Evolutionary conservation across 164 flowering plant species (phyloP).

Genomic region (Nymphaea colorata): DNA sequence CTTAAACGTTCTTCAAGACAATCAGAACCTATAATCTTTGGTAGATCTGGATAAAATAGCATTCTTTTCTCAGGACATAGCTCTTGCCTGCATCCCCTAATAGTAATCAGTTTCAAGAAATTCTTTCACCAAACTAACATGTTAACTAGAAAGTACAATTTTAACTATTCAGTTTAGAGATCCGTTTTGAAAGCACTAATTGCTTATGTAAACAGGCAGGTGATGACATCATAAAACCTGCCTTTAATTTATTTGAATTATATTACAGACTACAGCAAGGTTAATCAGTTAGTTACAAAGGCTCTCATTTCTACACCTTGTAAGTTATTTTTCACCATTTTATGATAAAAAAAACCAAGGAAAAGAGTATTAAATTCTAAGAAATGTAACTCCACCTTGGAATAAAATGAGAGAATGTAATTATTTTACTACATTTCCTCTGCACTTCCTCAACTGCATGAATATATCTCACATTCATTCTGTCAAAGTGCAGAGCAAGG

Average conservation of each 20-base stretch:
- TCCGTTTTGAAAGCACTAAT: too few relatives aligned
- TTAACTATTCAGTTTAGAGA: too few relatives aligned
- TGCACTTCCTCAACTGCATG: slow-evolving; percentile 30
- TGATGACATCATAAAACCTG: background rate
- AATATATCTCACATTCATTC: slow-evolving; percentile 42
- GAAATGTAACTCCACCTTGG: slow-evolving; percentile 43
- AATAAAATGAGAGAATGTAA: slow-evolving; percentile 77
- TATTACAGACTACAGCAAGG: too few relatives aligned
- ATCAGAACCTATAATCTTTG: slow-evolving; percentile 75
- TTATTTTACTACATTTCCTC: slow-evolving; percentile 37
- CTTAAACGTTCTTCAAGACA: slow-evolving; percentile 58
- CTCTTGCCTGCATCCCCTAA: slow-evolving; percentile 43
- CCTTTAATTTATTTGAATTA: background rate
- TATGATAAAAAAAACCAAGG: too few relatives aligned
- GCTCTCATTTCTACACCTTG: too few relatives aligned
- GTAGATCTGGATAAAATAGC: slow-evolving; percentile 82
- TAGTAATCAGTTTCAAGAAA: too few relatives aligned
- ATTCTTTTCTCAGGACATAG: slow-evolving; percentile 88
- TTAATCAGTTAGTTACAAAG: too few relatives aligned
- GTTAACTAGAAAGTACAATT: too few relatives aligned
- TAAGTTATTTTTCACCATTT: too few relatives aligned
- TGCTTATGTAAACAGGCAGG: too few relatives aligned
- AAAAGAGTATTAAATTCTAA: background rate
- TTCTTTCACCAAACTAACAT: too few relatives aligned
- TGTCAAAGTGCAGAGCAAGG: slow-evolving; percentile 59